phyloP scores from a whole-genome alignment of 257 asterid species.

The Capsicum pubescens region DNA sequence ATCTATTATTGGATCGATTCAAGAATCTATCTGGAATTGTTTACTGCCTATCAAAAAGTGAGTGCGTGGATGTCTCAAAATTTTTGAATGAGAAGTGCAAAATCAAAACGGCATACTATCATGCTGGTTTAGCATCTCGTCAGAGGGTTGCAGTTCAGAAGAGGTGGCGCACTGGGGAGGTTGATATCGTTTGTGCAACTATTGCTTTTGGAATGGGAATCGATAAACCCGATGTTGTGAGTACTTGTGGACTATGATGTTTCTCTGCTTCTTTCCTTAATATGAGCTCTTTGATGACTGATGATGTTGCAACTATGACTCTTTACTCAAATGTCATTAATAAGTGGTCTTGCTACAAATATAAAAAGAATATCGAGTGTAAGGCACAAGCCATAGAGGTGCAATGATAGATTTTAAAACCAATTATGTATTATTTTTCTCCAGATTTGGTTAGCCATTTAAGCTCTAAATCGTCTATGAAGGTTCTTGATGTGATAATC shows the following conservation, averaged over 20 bases:
- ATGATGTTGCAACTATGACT: conserved; percentile 15
- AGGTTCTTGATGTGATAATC: neutral
- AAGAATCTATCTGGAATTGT: conserved; percentile 79
- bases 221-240: conserved; percentile 98
- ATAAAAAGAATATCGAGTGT: neutral
- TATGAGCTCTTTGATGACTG: neutral
- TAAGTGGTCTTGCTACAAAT: neutral
- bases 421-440: neutral
- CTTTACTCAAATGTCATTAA: conserved; percentile 2
- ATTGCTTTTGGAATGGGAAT: conserved; percentile 99
- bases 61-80: conserved; percentile 83
- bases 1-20: conserved; percentile 66
- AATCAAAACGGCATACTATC: conserved; percentile 80
- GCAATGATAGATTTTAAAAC: neutral
- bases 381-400: neutral
- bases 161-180: conserved; percentile 92
- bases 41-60: conserved; percentile 95
- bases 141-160: conserved; percentile 85
- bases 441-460: conserved; percentile 16
- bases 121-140: conserved; percentile 92
- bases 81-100: conserved; percentile 77
- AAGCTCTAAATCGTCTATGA: neutral
- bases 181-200: conserved; percentile 91
- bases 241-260: conserved; percentile 38
- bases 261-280: conserved; percentile 20